phyloP scores from a whole-genome alignment of 23 red algal genomes.

The Gracilariopsis chorda region DNA sequence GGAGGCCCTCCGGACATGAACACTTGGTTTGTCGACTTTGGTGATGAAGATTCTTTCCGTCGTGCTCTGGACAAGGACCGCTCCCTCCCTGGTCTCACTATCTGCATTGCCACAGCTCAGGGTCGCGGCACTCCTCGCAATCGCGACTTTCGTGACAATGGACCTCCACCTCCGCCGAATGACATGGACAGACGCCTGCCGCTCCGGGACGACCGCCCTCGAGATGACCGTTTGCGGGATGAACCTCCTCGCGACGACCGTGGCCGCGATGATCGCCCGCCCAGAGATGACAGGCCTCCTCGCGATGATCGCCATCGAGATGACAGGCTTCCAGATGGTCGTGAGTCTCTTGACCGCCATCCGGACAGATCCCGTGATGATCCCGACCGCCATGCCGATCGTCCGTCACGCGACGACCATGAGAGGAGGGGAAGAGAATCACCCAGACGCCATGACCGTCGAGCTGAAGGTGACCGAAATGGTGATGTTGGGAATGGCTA shows the following conservation, averaged over 20 bases:
- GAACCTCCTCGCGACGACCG: neutral
- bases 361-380: neutral
- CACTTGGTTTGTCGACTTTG: constrained; percentile 70
- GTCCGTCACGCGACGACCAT: constrained; percentile 1
- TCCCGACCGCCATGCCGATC: neutral
- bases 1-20: constrained; percentile 53
- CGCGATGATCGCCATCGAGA: neutral
- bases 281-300: neutral
- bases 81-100: constrained; percentile 35
- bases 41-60: constrained; percentile 28
- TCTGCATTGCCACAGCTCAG: constrained; percentile 69
- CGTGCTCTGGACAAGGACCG: constrained; percentile 55
- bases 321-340: neutral
- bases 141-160: neutral
- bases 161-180: neutral
- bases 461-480: neutral
- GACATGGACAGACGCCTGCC: neutral
- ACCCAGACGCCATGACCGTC: constrained; percentile 10
- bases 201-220: neutral
- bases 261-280: neutral
- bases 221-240: neutral
- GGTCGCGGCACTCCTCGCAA: neutral
- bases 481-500: constrained; percentile 22
- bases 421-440: constrained; percentile 4
- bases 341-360: neutral